A percentile compares a stretch with the other conserved stretches of the same genome.
Conservation (phyloP, 306 rosid genomes). For the Hippophae rhamnoides region DNA sequence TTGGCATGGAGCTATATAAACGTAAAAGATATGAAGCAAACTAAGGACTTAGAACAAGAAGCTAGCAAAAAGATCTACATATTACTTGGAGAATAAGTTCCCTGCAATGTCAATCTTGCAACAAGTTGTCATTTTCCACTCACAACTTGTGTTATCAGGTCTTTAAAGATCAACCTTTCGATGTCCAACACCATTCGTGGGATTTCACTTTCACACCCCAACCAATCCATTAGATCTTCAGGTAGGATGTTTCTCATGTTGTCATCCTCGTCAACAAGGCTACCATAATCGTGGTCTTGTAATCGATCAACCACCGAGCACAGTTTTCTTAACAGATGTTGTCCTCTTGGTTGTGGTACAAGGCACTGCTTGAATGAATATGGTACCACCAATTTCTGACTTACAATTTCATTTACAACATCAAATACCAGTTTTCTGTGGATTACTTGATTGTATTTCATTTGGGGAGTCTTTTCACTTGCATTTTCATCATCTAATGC, state of each 20-base stretch:
- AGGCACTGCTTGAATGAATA: slow-evolving; percentile 36
- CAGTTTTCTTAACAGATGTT: slow-evolving; percentile 43
- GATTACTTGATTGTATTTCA: slow-evolving; percentile 18
- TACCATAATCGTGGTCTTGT: slow-evolving; percentile 24
- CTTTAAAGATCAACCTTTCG: slow-evolving; percentile 81
- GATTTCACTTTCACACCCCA: slow-evolving; percentile 30
- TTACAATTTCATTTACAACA: slow-evolving; percentile 51
- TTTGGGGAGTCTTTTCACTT: slow-evolving; percentile 10
- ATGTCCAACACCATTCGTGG: slow-evolving; percentile 63
- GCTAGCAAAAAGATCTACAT: slow-evolving; percentile 8
- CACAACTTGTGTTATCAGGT: slow-evolving; percentile 67
- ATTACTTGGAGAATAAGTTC: slow-evolving; percentile 32
- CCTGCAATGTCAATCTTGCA: slow-evolving; percentile 40
- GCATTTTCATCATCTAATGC: slow-evolving; percentile 14
- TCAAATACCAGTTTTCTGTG: slow-evolving; percentile 72
- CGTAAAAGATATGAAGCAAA: neutral
- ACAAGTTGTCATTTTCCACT: slow-evolving; percentile 24
- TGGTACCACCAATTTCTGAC: slow-evolving; percentile 31
- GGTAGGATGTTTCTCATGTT: slow-evolving; percentile 30
- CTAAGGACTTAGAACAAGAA: neutral
- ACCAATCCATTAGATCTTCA: slow-evolving; percentile 38
- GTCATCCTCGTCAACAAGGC: slow-evolving; percentile 34
- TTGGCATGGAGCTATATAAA: slow-evolving; percentile 18
- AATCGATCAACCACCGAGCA: slow-evolving; percentile 65
- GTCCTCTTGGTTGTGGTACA: slow-evolving; percentile 28